Base-by-base conservation (phyloP, 495 filamentous ascomycete species). In the Podospora didyma region DNA sequence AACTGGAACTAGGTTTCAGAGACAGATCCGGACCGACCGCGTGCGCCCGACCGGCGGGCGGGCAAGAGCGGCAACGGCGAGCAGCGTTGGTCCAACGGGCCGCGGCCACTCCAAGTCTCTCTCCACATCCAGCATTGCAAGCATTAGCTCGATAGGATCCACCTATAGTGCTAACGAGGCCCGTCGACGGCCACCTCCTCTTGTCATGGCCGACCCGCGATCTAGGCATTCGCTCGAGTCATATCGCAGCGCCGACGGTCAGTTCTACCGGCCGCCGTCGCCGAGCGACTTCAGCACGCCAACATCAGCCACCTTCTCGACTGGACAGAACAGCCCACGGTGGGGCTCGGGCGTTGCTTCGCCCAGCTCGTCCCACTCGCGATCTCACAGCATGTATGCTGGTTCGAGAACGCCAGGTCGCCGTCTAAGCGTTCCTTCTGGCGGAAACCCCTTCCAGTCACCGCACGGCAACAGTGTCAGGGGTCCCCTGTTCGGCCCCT, bases 1-100 rank as follows among this genome's bases (percentile, higher is more conserved):
- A 41, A 96, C 92, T 4, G 90, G 93, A 17, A 95, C 92, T 23
- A 77, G 93, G 21, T 97, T 96, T 67, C 93, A 97, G 68, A 82
- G 95, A 59, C 95, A 97, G 73, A 90, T 96, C 49, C 82, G 93
- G 53, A 96, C 92, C 2, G 79, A 83, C 53, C 65, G 79, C 46
- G 78, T 96, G 31, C 83, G 92, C 37, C 88, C 89, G 34, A 80
- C 85, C 0, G 85, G 79, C 26, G 82, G 81, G 46, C 80, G 92
- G 48, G 84, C 89, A 17, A 80, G 92, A 51, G 87, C 90, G 24
- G 82, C 86, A 10, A 96, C 92, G 4, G 81, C 78, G 71, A 88
- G 72, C 67, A 87, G 70, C 49, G 67, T 73, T 37, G 82, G 83
- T 9, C 79, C 84, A 12, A 85, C 84, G 51, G 82, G 76, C 50